Evolutionary conservation across 441 rosid genomes (phyloP), one percentile per base, ranked within the genome.

Genomic region (Hypseocharis bilobata): DNA sequence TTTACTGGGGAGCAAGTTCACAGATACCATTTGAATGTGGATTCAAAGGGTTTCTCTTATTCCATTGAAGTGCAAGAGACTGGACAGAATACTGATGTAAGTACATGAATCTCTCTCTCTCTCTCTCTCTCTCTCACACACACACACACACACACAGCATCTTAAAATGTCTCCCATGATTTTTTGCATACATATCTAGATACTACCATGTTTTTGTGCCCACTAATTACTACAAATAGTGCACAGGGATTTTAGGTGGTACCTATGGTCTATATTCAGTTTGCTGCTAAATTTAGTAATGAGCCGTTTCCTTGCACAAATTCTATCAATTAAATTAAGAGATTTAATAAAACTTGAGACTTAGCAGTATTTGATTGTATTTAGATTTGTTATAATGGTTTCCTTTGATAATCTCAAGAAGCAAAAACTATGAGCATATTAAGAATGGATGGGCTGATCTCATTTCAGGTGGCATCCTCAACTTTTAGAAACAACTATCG

Each of bases 61-160:
- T 75, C 70, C 67, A 56, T 88, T 72, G 81, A 78, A 62, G 76
- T 81, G 60, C 80, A 67, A 2, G 94, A 90, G 42, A 77, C 78
- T 73, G 92, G 88, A 57, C 72, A 64, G 56, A 70, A 65, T 47
- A 70, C 38, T 36, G 61, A 83, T 60, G 97, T 88, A 79, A 79
- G 92, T 62, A 56, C 20, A 28, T 23, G 55, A 36, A 19, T 45
- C 30, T 63, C n/a, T 30, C 19, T 57, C 54, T 11, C 20, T 56
- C 13, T 4, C 3, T 27, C 36, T 14, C 40, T n/a, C 38, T 34
- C 45, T 17, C 47, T 27, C 3, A 29, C 32, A 1, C 32, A 29
- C 32, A 4, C 32, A 1, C 32, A n/a, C n/a, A n/a, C n/a, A n/a
- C n/a, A n/a, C n/a, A n/a, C n/a, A n/a, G 13, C 42, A 10, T n/a